Conservation (phyloP, 495 filamentous ascomycete species). For the Aspergillus campestris region DNA sequence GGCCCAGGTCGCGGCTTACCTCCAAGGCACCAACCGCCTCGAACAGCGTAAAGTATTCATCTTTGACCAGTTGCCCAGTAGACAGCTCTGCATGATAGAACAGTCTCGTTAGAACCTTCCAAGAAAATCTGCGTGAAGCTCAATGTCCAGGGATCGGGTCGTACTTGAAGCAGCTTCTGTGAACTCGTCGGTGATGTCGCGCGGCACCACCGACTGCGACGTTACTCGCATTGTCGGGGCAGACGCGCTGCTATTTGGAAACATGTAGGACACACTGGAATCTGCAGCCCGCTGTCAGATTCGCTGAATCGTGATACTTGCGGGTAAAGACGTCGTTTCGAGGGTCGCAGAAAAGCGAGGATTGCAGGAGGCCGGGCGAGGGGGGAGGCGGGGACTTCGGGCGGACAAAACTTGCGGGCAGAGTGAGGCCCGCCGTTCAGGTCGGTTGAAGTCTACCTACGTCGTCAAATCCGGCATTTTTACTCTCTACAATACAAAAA, state of each 20-base stretch:
- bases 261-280: slow-evolving; percentile 20
- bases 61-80: slow-evolving; percentile 81
- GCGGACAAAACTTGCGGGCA: slow-evolving; percentile 18
- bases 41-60: slow-evolving; percentile 87
- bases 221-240: slow-evolving; percentile 26
- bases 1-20: slow-evolving; percentile 42
- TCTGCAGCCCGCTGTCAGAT: slow-evolving; percentile 26
- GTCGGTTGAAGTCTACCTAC: not conserved
- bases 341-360: slow-evolving; percentile 5
- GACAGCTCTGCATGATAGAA: slow-evolving; percentile 48
- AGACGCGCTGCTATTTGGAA: slow-evolving; percentile 32
- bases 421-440: slow-evolving; percentile 1
- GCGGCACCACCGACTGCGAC: slow-evolving; percentile 43
- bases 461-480: too few species aligned
- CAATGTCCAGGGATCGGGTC: slow-evolving; percentile 5
- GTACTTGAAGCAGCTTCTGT: slow-evolving; percentile 58
- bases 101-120: slow-evolving; percentile 7
- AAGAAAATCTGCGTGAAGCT: not conserved
- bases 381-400: slow-evolving; percentile 14
- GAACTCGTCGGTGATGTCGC: slow-evolving; percentile 76
- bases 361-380: slow-evolving; percentile 14
- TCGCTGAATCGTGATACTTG: slow-evolving; percentile 4
- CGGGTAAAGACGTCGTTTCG: not conserved
- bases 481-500: too few species aligned
- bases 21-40: slow-evolving; percentile 92